These are phyloP conservation scores for Pseudogymnoascus sp. DNA, from an alignment of 2,329 filamentous ascomycete species.

Conservation along the genomic window DNA sequence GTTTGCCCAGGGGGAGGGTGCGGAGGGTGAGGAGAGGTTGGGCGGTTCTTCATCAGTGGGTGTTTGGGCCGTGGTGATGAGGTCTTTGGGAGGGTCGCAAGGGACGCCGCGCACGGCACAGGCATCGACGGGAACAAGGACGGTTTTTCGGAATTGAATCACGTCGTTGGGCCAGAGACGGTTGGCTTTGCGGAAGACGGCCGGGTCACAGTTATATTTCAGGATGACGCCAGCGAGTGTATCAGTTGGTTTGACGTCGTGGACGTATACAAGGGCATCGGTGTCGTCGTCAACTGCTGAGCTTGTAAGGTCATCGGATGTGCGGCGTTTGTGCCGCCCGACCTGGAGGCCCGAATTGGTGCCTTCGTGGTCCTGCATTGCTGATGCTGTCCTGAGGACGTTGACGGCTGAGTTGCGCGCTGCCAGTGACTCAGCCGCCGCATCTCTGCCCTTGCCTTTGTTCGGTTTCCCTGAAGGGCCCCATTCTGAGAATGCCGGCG, in stretches of 20 bases:
- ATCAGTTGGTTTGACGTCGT: constrained; percentile 74
- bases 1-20: constrained; percentile 23
- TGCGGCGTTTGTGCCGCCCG: constrained; percentile 31
- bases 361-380: constrained; percentile 54
- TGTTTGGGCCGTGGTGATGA: constrained; percentile 47
- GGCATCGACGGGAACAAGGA: constrained; percentile 81
- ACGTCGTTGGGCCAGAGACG: constrained; percentile 91
- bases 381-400: constrained; percentile 49
- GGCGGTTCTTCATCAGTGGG: constrained; percentile 32
- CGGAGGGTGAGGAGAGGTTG: constrained; percentile 19
- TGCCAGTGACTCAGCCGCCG: constrained; percentile 47
- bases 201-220: constrained; percentile 78
- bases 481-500: constrained; percentile 9
- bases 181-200: constrained; percentile 78
- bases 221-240: constrained; percentile 88
- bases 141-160: constrained; percentile 72
- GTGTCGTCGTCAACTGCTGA: constrained; percentile 47
- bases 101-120: constrained; percentile 74
- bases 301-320: constrained; percentile 23
- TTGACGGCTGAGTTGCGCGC: constrained; percentile 48
- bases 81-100: constrained; percentile 46
- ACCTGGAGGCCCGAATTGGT: constrained; percentile 52
- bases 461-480: neutral
- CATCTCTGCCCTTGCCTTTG: constrained; percentile 18
- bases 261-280: constrained; percentile 82